Conservation (phyloP, 2,329 filamentous ascomycete genomes). For the Fusarium buxicola region DNA sequence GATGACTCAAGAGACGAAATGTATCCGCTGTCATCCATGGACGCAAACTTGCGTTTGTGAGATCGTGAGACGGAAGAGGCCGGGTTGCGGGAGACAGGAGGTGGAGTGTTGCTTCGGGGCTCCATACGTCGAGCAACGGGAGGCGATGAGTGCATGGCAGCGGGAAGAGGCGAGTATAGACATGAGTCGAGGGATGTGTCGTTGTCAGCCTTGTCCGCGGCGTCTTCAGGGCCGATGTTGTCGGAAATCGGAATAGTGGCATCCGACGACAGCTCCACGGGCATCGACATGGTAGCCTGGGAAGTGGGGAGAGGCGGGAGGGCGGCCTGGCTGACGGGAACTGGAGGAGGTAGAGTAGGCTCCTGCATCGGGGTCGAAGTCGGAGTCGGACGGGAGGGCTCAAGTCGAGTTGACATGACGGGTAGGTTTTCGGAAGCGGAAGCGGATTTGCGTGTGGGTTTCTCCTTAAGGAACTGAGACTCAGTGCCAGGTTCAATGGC, state of each 20-base stretch:
- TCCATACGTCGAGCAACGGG: constrained; percentile 74
- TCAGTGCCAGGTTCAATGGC: constrained; percentile 91
- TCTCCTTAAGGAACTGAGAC: constrained; percentile 89
- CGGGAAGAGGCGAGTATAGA: constrained; percentile 76
- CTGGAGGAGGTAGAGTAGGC: constrained; percentile 61
- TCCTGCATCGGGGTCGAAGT: constrained; percentile 55
- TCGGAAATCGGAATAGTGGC: constrained; percentile 82
- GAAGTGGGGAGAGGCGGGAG: constrained; percentile 56
- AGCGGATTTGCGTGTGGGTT: constrained; percentile 71
- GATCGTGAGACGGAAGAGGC: constrained; percentile 74
- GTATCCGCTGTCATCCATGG: constrained; percentile 93
- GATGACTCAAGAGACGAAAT: constrained; percentile 97
- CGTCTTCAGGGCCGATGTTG: constrained; percentile 65
- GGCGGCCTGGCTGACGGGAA: constrained; percentile 51
- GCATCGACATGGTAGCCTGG: constrained; percentile 52
- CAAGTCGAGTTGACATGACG: constrained; percentile 68
- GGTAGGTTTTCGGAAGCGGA: constrained; percentile 68
- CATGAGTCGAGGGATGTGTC: constrained; percentile 59
- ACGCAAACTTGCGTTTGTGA: constrained; percentile 80
- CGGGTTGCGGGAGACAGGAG: constrained; percentile 71
- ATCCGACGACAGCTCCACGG: constrained; percentile 78
- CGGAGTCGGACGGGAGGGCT: constrained; percentile 59
- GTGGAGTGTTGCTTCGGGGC: constrained; percentile 78
- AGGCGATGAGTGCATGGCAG: constrained; percentile 88
- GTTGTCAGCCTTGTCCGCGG: constrained; percentile 57